These are phyloP conservation scores for Lanmaoa rubissima DNA, from an alignment of 768 basidiomycete species.

Conservation along the genomic window DNA sequence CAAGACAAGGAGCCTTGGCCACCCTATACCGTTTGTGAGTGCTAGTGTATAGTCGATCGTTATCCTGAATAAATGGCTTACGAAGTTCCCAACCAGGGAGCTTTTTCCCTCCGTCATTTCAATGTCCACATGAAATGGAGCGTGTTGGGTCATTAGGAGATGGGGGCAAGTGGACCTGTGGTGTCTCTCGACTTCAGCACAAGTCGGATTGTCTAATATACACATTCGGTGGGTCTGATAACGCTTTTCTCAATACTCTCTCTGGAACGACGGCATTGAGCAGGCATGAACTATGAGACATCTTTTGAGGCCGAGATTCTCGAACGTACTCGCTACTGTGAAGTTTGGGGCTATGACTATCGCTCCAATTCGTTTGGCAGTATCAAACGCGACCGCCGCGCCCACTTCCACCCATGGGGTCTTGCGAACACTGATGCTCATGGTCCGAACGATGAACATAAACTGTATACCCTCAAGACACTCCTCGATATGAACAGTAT, in stretches of 20 bases:
- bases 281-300: conserved; percentile 56
- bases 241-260: not conserved
- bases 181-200: conserved; percentile 50
- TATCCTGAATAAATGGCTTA: not conserved
- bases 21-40: conserved; percentile 56
- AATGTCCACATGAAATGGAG: conserved; percentile 43
- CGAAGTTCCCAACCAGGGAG: conserved; percentile 34
- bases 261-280: not conserved
- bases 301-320: conserved; percentile 63
- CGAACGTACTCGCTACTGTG: conserved; percentile 43
- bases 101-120: conserved; percentile 44
- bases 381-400: conserved; percentile 35
- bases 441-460: conserved; percentile 29
- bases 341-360: conserved; percentile 64
- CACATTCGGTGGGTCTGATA: conserved; percentile 47
- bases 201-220: conserved; percentile 61
- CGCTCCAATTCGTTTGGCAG: conserved; percentile 34
- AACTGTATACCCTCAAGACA: conserved; percentile 44
- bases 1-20: conserved; percentile 52
- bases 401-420: conserved; percentile 43
- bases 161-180: conserved; percentile 73
- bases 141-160: conserved; percentile 54
- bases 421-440: conserved; percentile 40
- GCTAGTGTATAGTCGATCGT: not conserved
- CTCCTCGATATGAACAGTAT: conserved; percentile 45